Conservation (phyloP, 306 rosid genomes). For the Bauhinia variegata region DNA sequence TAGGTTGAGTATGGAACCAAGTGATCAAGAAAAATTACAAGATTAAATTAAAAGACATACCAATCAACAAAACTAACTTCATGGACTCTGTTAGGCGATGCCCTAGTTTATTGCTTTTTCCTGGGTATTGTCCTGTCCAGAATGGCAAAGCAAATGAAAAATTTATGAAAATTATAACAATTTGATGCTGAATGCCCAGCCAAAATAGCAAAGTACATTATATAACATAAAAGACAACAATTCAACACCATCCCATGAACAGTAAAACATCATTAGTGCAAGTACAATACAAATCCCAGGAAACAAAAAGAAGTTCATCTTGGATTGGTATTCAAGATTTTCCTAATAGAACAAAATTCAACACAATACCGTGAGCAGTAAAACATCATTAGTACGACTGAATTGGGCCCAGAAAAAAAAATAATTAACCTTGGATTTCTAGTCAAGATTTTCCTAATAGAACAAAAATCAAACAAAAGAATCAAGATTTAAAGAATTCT, state of each 20-base stretch:
- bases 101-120: constrained; percentile 66
- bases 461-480: too few relatives aligned
- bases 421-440: too few relatives aligned
- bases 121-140: constrained; percentile 70
- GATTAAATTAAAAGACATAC: constrained; percentile 47
- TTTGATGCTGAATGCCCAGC: background rate
- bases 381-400: too few relatives aligned
- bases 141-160: constrained; percentile 30
- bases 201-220: constrained; percentile 6
- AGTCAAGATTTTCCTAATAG: too few relatives aligned
- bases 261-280: background rate
- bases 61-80: constrained; percentile 86
- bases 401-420: too few relatives aligned
- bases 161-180: constrained; percentile 14
- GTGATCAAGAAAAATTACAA: constrained; percentile 17
- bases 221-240: constrained; percentile 18
- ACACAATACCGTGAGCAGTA: too few relatives aligned
- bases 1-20: constrained; percentile 15
- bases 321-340: too few relatives aligned
- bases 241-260: background rate
- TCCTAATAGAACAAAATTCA: too few relatives aligned
- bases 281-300: too few relatives aligned
- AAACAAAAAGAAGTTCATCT: too few relatives aligned
- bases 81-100: constrained; percentile 74
- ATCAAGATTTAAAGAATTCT: too few relatives aligned